Base-by-base conservation (phyloP, 768 basidiomycete species). In the Boletellus sp. region DNA sequence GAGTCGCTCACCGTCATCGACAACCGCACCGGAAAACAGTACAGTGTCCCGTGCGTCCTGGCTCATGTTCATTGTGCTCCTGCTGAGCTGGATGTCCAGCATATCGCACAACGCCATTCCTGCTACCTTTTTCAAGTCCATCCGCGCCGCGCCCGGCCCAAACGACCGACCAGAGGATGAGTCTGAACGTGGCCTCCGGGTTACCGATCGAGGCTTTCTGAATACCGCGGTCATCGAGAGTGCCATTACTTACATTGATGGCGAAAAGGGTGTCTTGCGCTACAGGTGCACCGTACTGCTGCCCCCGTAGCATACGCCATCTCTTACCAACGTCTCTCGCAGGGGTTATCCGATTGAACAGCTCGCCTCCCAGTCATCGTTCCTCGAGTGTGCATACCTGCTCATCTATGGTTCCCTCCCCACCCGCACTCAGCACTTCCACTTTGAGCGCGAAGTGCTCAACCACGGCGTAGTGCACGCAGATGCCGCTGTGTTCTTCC, bases 301-400 rank as follows among this genome's bases (percentile, higher is more conserved):
- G 16, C 20, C 16, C 28, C 13, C n/a, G 5, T 20, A 20, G 4
- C 32, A 50, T 39, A 6, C 45, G 0, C 16, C 35, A 8, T 26
- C 22, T 0, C 48, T 48, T n/a, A 39, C 42, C 26, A 15, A 24
- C 12, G 2, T 35, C 34, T 57, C 15, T 47, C 43, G 35, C 60
- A 87, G 91, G 70, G 93, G 93, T 19, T 94, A 93, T 64, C 92
- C 93, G 15, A 94, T 95, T 56, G 93, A 95, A 62, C 87, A 94
- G 61, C 83, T 95, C 28, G 91, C 92, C 0, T 72, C 81, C 24
- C 78, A 83, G 48, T 91, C 88, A 0, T 81, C 78, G 2, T 91
- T 91, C 71, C 78, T 93, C 40, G 92, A 95, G 66, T 78, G 54
- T 71, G 82, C 90, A 7, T 94, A 94, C 67, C 81, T 95, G 20